Base-by-base conservation (phyloP, 805 yeast genomes). In the Candida ponderosae region DNA sequence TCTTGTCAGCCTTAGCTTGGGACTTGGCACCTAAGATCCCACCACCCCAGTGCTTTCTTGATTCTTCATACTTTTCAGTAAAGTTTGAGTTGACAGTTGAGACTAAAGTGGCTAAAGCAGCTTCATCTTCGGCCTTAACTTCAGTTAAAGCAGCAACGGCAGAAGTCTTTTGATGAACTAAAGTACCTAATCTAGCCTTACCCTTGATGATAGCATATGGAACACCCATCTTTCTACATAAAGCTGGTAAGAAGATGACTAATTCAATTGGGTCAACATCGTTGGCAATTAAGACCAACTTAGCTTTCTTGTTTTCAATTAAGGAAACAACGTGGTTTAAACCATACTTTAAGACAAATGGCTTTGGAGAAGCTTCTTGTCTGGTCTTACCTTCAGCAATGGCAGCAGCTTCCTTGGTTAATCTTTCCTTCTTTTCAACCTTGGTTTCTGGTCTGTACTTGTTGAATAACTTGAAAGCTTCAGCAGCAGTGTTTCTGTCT, bases 11-110 rank as follows among this genome's bases (percentile, higher is more conserved):
- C 76, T 82, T 86, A 63, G 80, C 93, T 61, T 76, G 77, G 62
- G 97, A 87, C 78, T 90, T 93, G 58, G 83, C 73, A 70, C 97
- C 96, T 79, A 93, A 74, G 70, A 87, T 65, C 79, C 98, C 98
- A 79, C 98, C 98, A 79, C 97, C 97, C 98, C 98, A 90, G 82
- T 87, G 95, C 75, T 86, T 88, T 80, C 94, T 90, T 65, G 76
- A 63, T 58, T 93, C 97, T 63, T 90, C 97, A 83, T 81, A 86
- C 73, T 87, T 86, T 65, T 85, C 95, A 58, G 70, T 67, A 72
- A 82, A 90, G 93, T 87, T 88, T 54, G 95, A 81, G 73, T 87
- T 80, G 69, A 90, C 78, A 61, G 97, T 82, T 42, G 96, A 82
- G 54, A 93, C 77, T 62, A 90, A 79, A 68, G 86, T 84, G 54